Percentiles rank a stretch among this genome's conserved stretches.
phyloP scores from a whole-genome alignment of 345 rosid genomes.

The Gossypium thurberi region DNA sequence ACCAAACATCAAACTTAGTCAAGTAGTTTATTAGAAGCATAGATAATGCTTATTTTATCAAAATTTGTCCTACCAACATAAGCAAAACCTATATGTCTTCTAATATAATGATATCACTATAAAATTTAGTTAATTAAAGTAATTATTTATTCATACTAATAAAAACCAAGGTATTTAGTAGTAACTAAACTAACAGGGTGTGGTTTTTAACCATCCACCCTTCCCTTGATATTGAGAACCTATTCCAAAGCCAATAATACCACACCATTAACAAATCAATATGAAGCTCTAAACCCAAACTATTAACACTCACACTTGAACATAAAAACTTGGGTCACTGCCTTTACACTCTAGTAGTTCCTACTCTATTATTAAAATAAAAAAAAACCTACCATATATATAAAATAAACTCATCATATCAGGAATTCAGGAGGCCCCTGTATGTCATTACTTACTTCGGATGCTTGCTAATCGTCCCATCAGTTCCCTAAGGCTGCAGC shows the following conservation, averaged over 20 bases:
- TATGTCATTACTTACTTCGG: background rate
- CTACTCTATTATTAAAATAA: background rate
- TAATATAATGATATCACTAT: too few species aligned
- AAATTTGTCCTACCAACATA: too few species aligned
- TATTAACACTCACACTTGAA: background rate
- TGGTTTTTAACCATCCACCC: too few species aligned
- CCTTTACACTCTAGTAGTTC: background rate
- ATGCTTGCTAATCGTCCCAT: background rate
- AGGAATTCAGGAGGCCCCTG: background rate
- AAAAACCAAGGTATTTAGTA: too few species aligned
- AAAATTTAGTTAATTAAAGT: too few species aligned
- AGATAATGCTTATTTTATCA: too few species aligned
- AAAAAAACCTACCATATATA: background rate
- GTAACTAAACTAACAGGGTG: too few species aligned
- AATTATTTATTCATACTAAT: too few species aligned
- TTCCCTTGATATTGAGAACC: too few species aligned
- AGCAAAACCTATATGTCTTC: too few species aligned
- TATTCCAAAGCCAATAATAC: background rate
- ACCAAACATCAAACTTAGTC: too few species aligned
- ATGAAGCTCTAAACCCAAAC: background rate
- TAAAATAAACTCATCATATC: background rate
- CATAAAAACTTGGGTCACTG: background rate
- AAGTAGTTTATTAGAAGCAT: too few species aligned
- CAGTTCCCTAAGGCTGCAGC: conserved; percentile 33
- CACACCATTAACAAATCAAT: background rate